phyloP scores from a whole-genome alignment of 371 early-diverging fungal genomes.

The Scutellospora calospora region DNA sequence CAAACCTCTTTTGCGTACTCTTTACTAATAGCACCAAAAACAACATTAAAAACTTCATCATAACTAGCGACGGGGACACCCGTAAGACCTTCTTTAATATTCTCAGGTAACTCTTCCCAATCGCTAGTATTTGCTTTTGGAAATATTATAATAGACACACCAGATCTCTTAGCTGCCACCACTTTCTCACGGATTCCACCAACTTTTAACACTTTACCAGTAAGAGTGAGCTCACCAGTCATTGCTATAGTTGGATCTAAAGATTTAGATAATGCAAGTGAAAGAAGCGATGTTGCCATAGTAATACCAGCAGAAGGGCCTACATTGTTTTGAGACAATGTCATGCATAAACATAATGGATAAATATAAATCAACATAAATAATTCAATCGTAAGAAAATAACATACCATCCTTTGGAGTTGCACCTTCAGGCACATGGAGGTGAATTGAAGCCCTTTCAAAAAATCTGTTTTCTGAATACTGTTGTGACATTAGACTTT shows the following conservation, averaged over 20 bases:
- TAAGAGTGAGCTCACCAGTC: constrained; percentile 98
- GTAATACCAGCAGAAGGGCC: constrained; percentile 96
- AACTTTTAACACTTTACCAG: constrained; percentile 96
- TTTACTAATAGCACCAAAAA: constrained; percentile 56
- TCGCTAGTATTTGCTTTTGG: constrained; percentile 91
- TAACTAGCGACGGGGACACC: constrained; percentile 89
- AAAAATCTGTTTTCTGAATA: constrained; percentile 92
- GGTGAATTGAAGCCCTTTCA: constrained; percentile 86
- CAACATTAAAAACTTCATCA: constrained; percentile 69
- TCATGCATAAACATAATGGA: neutral
- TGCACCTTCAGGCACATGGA: constrained; percentile 98
- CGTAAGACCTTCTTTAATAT: constrained; percentile 89
- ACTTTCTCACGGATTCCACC: constrained; percentile 98
- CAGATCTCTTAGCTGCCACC: constrained; percentile 96
- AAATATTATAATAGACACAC: constrained; percentile 88
- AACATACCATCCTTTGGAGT: constrained; percentile 94
- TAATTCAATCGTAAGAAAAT: neutral
- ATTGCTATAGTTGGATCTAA: constrained; percentile 87
- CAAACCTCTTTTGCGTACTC: constrained; percentile 56
- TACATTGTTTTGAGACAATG: constrained; percentile 43
- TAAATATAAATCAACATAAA: neutral
- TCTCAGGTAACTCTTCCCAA: constrained; percentile 94
- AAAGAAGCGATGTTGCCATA: constrained; percentile 93
- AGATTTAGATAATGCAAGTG: constrained; percentile 84
- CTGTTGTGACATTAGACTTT: constrained; percentile 73